These are phyloP conservation scores for Alloteropsis semialata DNA, from an alignment of 176 grass and related monocot species.

Conservation along the genomic window DNA sequence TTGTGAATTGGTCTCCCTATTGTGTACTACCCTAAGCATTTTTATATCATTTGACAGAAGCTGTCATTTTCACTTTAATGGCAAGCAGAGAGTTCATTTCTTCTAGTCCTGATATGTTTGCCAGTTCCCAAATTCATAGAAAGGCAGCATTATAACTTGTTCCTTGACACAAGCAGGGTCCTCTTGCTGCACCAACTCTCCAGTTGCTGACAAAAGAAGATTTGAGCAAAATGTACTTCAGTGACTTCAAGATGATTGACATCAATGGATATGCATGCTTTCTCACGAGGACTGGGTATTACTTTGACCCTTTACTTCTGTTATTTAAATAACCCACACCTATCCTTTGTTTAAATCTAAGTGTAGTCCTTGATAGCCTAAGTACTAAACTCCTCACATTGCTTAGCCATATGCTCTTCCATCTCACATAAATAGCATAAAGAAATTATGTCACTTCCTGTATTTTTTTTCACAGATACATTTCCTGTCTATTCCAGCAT, in stretches of 20 bases:
- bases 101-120: neutral
- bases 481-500: no score
- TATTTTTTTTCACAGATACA: neutral
- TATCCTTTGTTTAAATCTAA: neutral
- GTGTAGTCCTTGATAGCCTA: neutral
- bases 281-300: constrained; percentile 96
- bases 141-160: neutral
- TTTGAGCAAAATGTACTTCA: constrained; percentile 95
- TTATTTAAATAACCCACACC: neutral
- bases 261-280: constrained; percentile 81
- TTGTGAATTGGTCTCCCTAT: neutral
- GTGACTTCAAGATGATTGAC: constrained; percentile 80
- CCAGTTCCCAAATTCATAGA: neutral
- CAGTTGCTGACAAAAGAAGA: constrained; percentile 83
- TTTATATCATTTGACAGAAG: neutral
- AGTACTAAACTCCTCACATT: neutral
- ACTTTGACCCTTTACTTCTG: neutral
- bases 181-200: constrained; percentile 83
- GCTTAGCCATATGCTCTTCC: neutral
- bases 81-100: neutral
- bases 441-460: neutral
- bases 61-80: neutral
- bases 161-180: constrained; percentile 53
- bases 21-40: neutral
- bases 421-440: no score